Evolutionary conservation across 2,329 filamentous ascomycete genomes (phyloP).

Genomic region (Aspergillus sp.): DNA sequence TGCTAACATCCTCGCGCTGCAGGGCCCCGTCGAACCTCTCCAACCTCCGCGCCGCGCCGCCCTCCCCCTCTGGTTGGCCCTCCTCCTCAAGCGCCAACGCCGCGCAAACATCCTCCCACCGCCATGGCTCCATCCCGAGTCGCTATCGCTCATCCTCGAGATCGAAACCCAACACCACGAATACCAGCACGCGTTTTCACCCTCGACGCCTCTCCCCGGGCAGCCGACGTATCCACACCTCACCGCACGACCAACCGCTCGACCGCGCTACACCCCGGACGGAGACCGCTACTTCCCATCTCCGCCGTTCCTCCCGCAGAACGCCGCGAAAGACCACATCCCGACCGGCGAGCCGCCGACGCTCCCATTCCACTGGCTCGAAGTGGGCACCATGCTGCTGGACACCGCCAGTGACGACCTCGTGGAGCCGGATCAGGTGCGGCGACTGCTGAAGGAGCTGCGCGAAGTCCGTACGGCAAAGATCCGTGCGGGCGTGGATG

Average conservation of each 20-base stretch:
- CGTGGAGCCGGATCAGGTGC: conserved; percentile 67
- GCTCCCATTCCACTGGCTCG: conserved; percentile 93
- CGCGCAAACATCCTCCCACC: conserved; percentile 91
- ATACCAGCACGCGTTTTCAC: conserved; percentile 70
- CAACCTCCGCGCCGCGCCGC: conserved; percentile 76
- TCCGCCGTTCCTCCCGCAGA: conserved; percentile 76
- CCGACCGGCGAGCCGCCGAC: conserved; percentile 36
- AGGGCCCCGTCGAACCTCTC: conserved; percentile 77
- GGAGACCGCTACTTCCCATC: conserved; percentile 47
- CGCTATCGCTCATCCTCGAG: conserved; percentile 74
- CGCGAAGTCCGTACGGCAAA: conserved; percentile 88
- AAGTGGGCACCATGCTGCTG: conserved; percentile 82
- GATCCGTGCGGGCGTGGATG: conserved; percentile 71
- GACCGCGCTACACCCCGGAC: conserved; percentile 36
- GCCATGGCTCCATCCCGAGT: conserved; percentile 77
- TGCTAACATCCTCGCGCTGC: conserved; percentile 12
- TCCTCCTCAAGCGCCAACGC: conserved; percentile 90
- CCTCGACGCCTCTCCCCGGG: conserved; percentile 67
- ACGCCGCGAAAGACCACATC: conserved; percentile 65
- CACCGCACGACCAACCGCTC: conserved; percentile 21
- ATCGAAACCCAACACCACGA: conserved; percentile 68
- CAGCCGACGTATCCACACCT: conserved; percentile 29
- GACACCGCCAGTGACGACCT: conserved; percentile 84
- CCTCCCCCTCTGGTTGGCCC: conserved; percentile 88
- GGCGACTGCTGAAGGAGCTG: conserved; percentile 74